Conservation (phyloP, 768 basidiomycete species). For the Amanita inopinata region DNA sequence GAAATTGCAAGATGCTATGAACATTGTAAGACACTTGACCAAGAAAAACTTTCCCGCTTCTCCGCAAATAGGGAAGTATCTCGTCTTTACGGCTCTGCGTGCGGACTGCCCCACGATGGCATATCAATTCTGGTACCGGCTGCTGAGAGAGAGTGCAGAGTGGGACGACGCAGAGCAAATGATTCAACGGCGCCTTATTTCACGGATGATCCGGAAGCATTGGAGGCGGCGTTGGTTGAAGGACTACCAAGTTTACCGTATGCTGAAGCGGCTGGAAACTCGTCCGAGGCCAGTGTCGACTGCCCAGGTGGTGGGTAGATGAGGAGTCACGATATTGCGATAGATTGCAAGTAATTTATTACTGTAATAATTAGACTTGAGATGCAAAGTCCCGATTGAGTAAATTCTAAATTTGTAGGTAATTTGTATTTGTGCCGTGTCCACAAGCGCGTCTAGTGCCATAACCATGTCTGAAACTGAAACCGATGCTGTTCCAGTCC, state of each 20-base stretch:
- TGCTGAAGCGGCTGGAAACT: conserved; percentile 23
- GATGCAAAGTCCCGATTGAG: too few relatives aligned
- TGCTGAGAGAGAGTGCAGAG: conserved; percentile 34
- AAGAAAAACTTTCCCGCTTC: conserved; percentile 28
- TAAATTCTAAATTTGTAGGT: neutral
- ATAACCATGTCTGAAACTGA: neutral
- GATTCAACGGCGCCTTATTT: conserved; percentile 32
- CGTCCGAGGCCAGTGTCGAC: neutral
- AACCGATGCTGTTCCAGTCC: neutral
- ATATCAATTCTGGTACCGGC: conserved; percentile 47
- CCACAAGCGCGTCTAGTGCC: neutral
- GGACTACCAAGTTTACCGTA: conserved; percentile 14
- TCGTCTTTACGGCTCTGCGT: conserved; percentile 40
- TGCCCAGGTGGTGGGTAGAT: neutral
- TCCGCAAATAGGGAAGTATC: conserved; percentile 39
- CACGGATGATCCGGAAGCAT: conserved; percentile 19
- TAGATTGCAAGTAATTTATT: too few relatives aligned
- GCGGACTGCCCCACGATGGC: conserved; percentile 42
- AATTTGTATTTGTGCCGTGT: neutral
- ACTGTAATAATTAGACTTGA: too few relatives aligned
- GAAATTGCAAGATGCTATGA: conserved; percentile 32
- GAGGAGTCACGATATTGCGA: too few relatives aligned
- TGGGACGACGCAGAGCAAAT: conserved; percentile 41
- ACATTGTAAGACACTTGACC: conserved; percentile 29
- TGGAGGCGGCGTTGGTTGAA: conserved; percentile 10